Base-by-base conservation (phyloP, 495 filamentous ascomycete species). In the Achaetomiella virescens region DNA sequence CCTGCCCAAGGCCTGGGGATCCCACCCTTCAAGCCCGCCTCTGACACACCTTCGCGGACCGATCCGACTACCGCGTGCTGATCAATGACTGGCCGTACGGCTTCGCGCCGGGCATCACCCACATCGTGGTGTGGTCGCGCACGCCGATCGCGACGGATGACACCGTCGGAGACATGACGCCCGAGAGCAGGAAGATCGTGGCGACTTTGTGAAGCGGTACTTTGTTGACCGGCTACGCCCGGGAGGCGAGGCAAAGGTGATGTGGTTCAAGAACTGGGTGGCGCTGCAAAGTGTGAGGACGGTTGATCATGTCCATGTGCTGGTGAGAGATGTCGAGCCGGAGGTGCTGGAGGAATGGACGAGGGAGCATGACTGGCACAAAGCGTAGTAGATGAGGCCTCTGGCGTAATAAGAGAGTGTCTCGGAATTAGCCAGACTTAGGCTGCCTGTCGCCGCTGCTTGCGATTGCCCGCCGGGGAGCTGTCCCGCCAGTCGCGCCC, bases 241-340 rank as follows among this genome's bases (percentile, higher is more conserved):
- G 3, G 70, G 63, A 22, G 72, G 70, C 27, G 70, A 75, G 24
- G 77, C 82, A 6, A 81, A 79, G 55, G 88, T 96, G 57, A 56
- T 91, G 61, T 97, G 89, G 88, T 96, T 96, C 66, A 96, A 95
- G 79, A 97, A 97, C 64, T 95, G 88, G 87, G 83, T 83, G 47
- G 81, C 81, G n/a, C 68, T 95, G 66, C 90, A 96, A 74, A 95
- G 90, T 67, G 90, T 97, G 46, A 75, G 86, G 48, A 80, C 83
- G 7, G 70, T 96, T 54, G 91, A 95, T 61, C 91, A 78, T 54
- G 67, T 78, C 27, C 76, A 78, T 56, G 74, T 90, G 14, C 68
- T 90, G 55, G 73, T 90, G 14, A 78, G 72, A 54, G 82, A 81
- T 70, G 81, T 83, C 29, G 80, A 79, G 7, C 76, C 83, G 36